Percentiles rank a stretch among this genome's conserved stretches.
Evolutionary conservation across 805 yeast species (phyloP).

Genomic region (Candida ponderosae): DNA sequence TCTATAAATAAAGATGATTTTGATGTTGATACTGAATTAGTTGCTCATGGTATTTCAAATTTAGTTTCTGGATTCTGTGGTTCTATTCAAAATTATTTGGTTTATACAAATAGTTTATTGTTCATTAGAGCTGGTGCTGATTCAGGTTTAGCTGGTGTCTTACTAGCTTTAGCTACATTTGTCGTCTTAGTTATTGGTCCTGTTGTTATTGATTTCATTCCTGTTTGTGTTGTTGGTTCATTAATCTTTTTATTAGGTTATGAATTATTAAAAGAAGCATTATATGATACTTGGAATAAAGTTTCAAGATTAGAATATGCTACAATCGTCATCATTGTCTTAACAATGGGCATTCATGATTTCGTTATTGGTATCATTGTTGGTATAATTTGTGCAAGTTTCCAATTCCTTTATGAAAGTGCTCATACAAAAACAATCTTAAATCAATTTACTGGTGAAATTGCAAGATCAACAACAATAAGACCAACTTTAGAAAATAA

Average conservation of each 20-base stretch:
- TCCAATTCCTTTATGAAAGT: conserved; percentile 91
- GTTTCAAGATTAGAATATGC: conserved; percentile 70
- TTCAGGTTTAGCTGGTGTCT: conserved; percentile 79
- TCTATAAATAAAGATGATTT: conserved; percentile 74
- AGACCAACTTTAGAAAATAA: conserved; percentile 87
- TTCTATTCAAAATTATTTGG: conserved; percentile 89
- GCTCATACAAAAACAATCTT: conserved; percentile 76
- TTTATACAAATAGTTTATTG: conserved; percentile 86
- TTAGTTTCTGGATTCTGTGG: conserved; percentile 78
- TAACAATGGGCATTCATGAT: conserved; percentile 93
- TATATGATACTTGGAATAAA: conserved; percentile 77
- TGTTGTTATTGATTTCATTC: conserved; percentile 85
- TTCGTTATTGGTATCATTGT: conserved; percentile 88
- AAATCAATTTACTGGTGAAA: conserved; percentile 78
- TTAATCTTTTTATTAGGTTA: conserved; percentile 86
- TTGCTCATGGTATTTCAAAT: conserved; percentile 93
- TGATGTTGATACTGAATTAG: conserved; percentile 87
- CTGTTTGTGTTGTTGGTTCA: conserved; percentile 93
- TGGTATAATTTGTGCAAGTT: conserved; percentile 86
- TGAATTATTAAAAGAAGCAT: conserved; percentile 79
- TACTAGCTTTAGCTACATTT: conserved; percentile 77
- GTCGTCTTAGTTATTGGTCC: conserved; percentile 86
- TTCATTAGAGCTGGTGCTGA: conserved; percentile 95
- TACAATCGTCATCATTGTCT: conserved; percentile 80
- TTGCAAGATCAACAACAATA: conserved; percentile 86